Base-by-base conservation (phyloP, 495 filamentous ascomycete genomes). In the Apiosordaria backusii region DNA sequence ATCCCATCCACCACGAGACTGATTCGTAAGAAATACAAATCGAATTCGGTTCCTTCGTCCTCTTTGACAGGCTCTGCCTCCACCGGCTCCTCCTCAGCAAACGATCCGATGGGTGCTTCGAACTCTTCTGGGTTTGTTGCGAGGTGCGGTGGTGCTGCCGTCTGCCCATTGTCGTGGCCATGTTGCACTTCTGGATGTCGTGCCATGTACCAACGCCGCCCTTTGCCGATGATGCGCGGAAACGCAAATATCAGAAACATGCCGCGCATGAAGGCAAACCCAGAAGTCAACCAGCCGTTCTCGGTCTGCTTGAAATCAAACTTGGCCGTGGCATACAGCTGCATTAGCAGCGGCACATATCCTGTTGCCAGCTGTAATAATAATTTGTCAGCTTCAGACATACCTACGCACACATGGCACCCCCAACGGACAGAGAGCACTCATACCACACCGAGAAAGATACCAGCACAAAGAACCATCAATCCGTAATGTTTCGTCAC, bases 171-270 rank as follows among this genome's bases (percentile, higher is more conserved):
- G 50, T 27, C 2, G 19, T 18, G 1, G 24, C 45, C 15, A 45
- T 40, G 50, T 10, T 40, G 21, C 15, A 10, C 6, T 25, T 54
- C 59, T 27, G 60, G 63, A 9, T 63, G 57, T 1, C 70, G 66
- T 7, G 35, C n/a, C 25, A 77, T 70, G 52, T 82, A 75, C 81
- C 81, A 83, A 26, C 70, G 72, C 18, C 85, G 76, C 0, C 85
- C 85, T 4, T 16, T 57, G 1, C 69, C 70, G 70, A 87, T 86
- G 64, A 87, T 84, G 50, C 77, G 73, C 0, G 85, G 85, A 65
- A 87, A 87, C 27, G 80, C 69, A 26, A 87, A 72, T 4, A 85
- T 79, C 7, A 87, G 68, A 67, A 85, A 87, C 3, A 83, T 45
- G 1, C 82, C 84, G 10, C 85, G 80, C 61, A 86, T 78, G 19